These are phyloP conservation scores for Rhizophagus sp. DNA, from an alignment of 192 early-diverging fungal genomes.

Conservation along the genomic window DNA sequence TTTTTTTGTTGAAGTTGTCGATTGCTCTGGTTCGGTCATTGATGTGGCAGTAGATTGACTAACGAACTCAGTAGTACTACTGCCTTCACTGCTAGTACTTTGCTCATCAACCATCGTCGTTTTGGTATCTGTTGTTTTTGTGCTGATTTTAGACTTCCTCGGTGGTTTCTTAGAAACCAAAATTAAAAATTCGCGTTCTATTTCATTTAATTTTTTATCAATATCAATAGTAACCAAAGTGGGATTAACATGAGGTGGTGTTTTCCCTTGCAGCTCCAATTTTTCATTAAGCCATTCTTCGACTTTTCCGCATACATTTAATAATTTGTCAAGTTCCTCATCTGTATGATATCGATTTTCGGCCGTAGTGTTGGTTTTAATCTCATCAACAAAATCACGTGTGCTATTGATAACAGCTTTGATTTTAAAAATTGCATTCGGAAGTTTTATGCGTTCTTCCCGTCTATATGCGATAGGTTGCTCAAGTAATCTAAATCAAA, in stretches of 20 bases:
- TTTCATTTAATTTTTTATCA: conserved; percentile 44
- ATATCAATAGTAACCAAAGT: conserved; percentile 61
- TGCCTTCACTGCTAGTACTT: not conserved
- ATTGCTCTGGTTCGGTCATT: not conserved
- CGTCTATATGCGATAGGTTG: conserved; percentile 48
- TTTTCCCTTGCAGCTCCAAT: conserved; percentile 57
- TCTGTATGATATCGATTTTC: conserved; percentile 57
- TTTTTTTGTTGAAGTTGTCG: not conserved
- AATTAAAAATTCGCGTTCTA: conserved; percentile 56
- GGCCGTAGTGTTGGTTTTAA: conserved; percentile 48
- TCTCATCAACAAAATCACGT: conserved; percentile 44
- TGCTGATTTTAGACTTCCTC: conserved; percentile 44
- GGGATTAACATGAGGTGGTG: conserved; percentile 62
- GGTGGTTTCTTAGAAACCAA: conserved; percentile 63
- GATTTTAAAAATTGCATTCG: conserved; percentile 45
- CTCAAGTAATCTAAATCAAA: conserved; percentile 45
- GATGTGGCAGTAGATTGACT: conserved; percentile 27
- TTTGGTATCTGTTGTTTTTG: conserved; percentile 7
- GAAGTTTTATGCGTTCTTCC: conserved; percentile 46
- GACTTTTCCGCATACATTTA: conserved; percentile 52
- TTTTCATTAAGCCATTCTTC: conserved; percentile 69
- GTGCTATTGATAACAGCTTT: conserved; percentile 36
- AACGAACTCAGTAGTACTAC: conserved; percentile 3
- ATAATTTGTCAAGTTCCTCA: conserved; percentile 55
- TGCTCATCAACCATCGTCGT: not conserved